Conservation (phyloP, 1,284 basidiomycete genomes). For the Leccinum subatratum region DNA sequence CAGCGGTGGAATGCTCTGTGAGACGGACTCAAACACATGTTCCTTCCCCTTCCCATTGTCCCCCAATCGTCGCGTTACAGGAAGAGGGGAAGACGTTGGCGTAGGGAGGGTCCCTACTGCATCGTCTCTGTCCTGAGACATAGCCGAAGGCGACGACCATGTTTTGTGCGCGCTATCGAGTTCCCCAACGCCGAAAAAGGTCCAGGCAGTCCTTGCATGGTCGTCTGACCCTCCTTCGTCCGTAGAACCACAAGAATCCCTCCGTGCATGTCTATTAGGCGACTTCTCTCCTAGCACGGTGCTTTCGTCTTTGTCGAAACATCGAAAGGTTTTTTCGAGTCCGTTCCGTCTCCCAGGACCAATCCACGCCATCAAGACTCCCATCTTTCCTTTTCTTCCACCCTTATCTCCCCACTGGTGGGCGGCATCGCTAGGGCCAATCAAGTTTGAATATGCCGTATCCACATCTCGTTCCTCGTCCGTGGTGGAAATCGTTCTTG, state of each 20-base stretch:
- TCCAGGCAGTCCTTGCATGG: constrained; percentile 46
- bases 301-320: neutral
- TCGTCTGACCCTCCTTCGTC: constrained; percentile 44
- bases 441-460: constrained; percentile 53
- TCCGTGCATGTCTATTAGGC: constrained; percentile 11
- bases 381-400: constrained; percentile 40
- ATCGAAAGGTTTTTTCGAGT: constrained; percentile 26
- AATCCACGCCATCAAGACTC: constrained; percentile 44
- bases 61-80: neutral
- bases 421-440: constrained; percentile 47
- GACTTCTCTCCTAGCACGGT: neutral
- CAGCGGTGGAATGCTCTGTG: neutral
- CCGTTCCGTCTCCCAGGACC: constrained; percentile 25
- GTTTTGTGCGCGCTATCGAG: constrained; percentile 6
- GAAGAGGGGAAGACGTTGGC: constrained; percentile 27
- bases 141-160: constrained; percentile 23
- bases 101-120: constrained; percentile 19
- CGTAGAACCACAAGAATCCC: constrained; percentile 41
- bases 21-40: constrained; percentile 2
- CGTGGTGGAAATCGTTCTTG: neutral
- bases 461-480: constrained; percentile 35
- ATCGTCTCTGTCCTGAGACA: constrained; percentile 2
- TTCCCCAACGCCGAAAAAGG: constrained; percentile 41
- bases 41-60: constrained; percentile 9
- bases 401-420: constrained; percentile 52